phyloP scores from a whole-genome alignment of 176 grass and related monocot species.

The Oryza glaberrima region DNA sequence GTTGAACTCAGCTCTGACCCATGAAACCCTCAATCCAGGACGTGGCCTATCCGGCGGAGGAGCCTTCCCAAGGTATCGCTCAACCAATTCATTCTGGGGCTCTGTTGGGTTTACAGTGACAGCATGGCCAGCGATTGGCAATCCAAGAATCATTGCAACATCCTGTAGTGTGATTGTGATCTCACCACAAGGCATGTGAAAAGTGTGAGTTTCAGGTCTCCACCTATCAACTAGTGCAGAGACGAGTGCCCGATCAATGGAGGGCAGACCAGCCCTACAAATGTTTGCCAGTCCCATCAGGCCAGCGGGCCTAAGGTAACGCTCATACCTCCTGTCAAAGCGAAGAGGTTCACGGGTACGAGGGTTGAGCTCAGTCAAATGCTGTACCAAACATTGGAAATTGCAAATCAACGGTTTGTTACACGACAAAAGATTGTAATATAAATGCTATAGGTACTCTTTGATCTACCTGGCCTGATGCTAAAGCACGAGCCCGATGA shows the following conservation, averaged over 20 bases:
- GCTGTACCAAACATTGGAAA: conserved; percentile 33
- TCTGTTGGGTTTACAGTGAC: conserved; percentile 29
- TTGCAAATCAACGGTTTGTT: neutral
- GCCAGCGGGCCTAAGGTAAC: conserved; percentile 44
- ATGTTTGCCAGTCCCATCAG: conserved; percentile 47
- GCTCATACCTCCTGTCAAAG: conserved; percentile 43
- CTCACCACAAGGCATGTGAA: conserved; percentile 57
- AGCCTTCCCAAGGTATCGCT: conserved; percentile 39
- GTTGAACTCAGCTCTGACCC: conserved; percentile 47
- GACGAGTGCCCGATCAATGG: conserved; percentile 47
- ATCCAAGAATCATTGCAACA: conserved; percentile 53
- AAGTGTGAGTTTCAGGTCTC: conserved; percentile 48
- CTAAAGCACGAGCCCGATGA: conserved; percentile 45
- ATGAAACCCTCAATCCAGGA: conserved; percentile 46
- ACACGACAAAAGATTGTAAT: neutral
- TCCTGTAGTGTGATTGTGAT: conserved; percentile 52
- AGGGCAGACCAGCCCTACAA: conserved; percentile 41
- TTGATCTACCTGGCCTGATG: conserved; percentile 41
- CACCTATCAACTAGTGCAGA: conserved; percentile 51
- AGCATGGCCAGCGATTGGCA: conserved; percentile 41
- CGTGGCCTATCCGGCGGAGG: conserved; percentile 29
- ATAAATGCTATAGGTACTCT: conserved; percentile 1
- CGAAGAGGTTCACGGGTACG: conserved; percentile 40
- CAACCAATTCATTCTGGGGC: conserved; percentile 35
- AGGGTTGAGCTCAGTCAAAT: conserved; percentile 44